A percentile compares a stretch with the other conserved stretches of the same genome.
These are phyloP conservation scores for Cadophora malorum DNA, from an alignment of 2,329 filamentous ascomycete genomes.

Conservation along the genomic window DNA sequence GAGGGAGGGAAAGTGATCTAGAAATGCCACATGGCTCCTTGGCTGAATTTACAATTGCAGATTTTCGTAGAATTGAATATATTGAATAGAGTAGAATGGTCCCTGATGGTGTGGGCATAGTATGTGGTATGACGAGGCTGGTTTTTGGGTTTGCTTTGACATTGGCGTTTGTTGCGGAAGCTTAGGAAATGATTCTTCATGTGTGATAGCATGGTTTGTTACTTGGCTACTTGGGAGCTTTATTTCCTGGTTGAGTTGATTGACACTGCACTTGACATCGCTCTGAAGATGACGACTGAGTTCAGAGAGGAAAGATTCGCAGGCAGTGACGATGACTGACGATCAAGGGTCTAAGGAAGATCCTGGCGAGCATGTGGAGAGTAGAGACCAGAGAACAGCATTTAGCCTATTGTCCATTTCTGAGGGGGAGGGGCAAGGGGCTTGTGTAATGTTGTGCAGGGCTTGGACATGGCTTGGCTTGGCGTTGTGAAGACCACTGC, in stretches of 20 bases:
- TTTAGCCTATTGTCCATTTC: conserved; percentile 3
- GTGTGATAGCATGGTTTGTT: too few species aligned
- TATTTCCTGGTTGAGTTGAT: too few species aligned
- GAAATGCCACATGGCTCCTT: conserved; percentile 6
- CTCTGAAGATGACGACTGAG: neutral
- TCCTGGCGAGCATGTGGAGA: neutral
- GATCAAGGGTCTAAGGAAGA: neutral
- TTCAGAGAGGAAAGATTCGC: neutral
- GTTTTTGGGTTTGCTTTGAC: neutral
- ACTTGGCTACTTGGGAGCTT: too few species aligned
- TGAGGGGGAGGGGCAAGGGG: conserved; percentile 3
- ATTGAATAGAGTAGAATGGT: neutral
- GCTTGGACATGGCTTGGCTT: neutral
- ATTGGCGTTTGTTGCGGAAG: neutral
- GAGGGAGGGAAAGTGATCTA: conserved; percentile 4
- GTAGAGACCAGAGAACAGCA: too few species aligned
- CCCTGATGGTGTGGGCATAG: neutral
- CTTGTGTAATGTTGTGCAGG: neutral
- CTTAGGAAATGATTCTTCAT: neutral
- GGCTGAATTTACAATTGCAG: conserved; percentile 1
- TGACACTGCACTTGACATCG: neutral
- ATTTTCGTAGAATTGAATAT: neutral
- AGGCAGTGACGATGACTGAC: neutral
- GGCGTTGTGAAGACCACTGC: too few species aligned
- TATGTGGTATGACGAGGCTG: neutral